Evolutionary conservation across 306 rosid species (phyloP), one percentile per base, ranked within the genome.

Genomic region (Phaseolus lunatus): DNA sequence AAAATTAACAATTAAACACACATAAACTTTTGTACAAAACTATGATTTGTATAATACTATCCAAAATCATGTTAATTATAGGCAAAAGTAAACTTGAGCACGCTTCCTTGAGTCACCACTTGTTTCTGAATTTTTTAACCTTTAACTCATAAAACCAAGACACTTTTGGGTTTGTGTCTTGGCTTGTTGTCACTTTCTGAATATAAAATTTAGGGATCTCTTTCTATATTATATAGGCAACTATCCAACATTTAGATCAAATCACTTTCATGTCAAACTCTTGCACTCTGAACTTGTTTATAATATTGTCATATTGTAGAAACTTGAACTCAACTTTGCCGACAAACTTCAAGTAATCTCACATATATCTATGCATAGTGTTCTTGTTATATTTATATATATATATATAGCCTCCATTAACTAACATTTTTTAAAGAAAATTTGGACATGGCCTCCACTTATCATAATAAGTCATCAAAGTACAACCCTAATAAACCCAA

Each of bases 201-300:
- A 74, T 79, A 73, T 64, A 70, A 49, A 63, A 68, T 39, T 9
- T 24, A 15, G 44, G 29, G 39, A 13, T 74, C 77, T 49, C 62
- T 49, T 56, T 41, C 3, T 44, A 44, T 44, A 44, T 69, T 2
- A 23, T 74, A 57, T 47, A 47, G 20, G 18, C 70, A 70, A 75
- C 67, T 75, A 75, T 26, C 79, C 81, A 78, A 79, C 81, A 80
- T 70, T 39, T 56, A 19, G 57, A 75, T 80, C 68, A 76, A 84
- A 76, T 80, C 84, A 76, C 79, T 62, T 76, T 80, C 87, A 64
- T 29, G 67, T 76, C 84, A 63, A 64, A 54, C 82, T 75, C 82
- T 75, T 63, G 58, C 27, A 70, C 22, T 56, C 44, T 10, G 11
- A 63, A 19, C 31, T 53, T 75, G 59, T 67, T 24, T 19, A 22